A percentile compares a stretch with the other conserved stretches of the same genome.
Conservation (phyloP, 352 stramenopile species). For the Phytophthora pisi region DNA sequence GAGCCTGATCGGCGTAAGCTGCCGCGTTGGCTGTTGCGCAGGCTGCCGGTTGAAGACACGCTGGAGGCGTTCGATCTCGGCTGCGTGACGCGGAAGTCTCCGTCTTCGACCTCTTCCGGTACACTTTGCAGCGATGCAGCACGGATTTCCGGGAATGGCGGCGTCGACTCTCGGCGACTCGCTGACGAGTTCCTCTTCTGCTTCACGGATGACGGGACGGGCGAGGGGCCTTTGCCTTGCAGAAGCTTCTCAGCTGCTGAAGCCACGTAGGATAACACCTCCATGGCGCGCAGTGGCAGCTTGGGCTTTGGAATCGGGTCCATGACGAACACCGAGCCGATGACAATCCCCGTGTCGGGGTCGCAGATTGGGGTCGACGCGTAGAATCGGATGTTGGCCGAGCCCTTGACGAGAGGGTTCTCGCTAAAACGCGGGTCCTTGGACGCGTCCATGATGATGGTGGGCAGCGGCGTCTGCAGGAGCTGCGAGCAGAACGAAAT, state of each 20-base stretch:
- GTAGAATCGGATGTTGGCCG: slow-evolving; percentile 94
- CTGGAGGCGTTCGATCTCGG: slow-evolving; percentile 33
- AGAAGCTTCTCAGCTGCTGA: slow-evolving; percentile 61
- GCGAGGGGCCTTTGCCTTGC: slow-evolving; percentile 22
- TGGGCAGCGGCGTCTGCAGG: slow-evolving; percentile 51
- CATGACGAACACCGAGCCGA: slow-evolving; percentile 88
- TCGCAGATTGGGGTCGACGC: slow-evolving; percentile 79
- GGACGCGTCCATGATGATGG: slow-evolving; percentile 81
- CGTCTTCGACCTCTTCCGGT: slow-evolving; percentile 51
- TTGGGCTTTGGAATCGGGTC: slow-evolving; percentile 58
- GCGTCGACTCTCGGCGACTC: slow-evolving; percentile 27
- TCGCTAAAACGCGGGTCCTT: slow-evolving; percentile 85
- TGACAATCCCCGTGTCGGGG: slow-evolving; percentile 52
- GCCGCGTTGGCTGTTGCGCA: slow-evolving; percentile 10
- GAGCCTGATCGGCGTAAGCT: slow-evolving; percentile 23
- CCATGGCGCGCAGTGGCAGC: slow-evolving; percentile 57
- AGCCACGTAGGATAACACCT: slow-evolving; percentile 73
- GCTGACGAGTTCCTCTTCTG: slow-evolving; percentile 32
- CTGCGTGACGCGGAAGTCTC: slow-evolving; percentile 32
- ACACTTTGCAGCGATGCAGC: slow-evolving; percentile 52
- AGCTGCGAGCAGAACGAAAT: slow-evolving; percentile 73
- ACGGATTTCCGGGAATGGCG: slow-evolving; percentile 32
- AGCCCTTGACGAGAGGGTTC: slow-evolving; percentile 89
- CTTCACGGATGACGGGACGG: slow-evolving; percentile 21
- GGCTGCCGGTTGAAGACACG: slow-evolving; percentile 25